Base-by-base conservation (phyloP, 768 basidiomycete species). In the Agrocybe chaxingu region DNA sequence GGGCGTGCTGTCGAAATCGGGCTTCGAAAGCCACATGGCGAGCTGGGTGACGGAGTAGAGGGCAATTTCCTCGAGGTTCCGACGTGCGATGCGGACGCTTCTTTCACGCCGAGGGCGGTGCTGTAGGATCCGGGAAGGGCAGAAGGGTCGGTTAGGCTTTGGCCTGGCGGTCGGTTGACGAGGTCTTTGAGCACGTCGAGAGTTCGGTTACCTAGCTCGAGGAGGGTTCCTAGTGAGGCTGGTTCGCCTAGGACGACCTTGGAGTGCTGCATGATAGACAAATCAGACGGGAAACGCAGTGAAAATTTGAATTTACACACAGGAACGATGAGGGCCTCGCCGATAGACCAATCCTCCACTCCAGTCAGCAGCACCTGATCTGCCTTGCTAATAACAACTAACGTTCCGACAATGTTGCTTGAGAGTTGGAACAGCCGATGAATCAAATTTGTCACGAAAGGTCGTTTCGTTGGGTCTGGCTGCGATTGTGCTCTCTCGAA, bases 221-320 rank as follows among this genome's bases (percentile, higher is more conserved):
- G 76, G 6, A 96, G 68, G 0, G 93, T 94, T 12, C 93, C 92
- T 47, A 93, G 68, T 0, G 92, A 93, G 0, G 92, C 82, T 6
- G 88, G 84, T 57, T 94, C 92, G 10, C 84, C 82, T 0, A 87
- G 74, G 2, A 92, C 85, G 4, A 92, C 85, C 59, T 92, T 94
- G 3, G 89, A 87, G 62, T 90, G 89, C 92, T 96, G 48, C 45
- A 38, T 44, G 47, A 37, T 24, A 45, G 35, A 51, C 13, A 31
- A 51, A 52, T 9, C 19, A 38, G 45, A 30, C 12, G 45, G 43
- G 16, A n/a, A 40, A 33, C 4, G 7, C 16, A 45, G 41, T 4
- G 31, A 31, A 33, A 30, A 11, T 16, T 16, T 8, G 24, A 24
- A 24, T 24, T 3, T 24, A 76, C 85, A 58, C 65, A 92, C 90